These are phyloP conservation scores for Incumbomyces lentus DNA, from an alignment of 2,329 filamentous ascomycete genomes.

Conservation along the genomic window DNA sequence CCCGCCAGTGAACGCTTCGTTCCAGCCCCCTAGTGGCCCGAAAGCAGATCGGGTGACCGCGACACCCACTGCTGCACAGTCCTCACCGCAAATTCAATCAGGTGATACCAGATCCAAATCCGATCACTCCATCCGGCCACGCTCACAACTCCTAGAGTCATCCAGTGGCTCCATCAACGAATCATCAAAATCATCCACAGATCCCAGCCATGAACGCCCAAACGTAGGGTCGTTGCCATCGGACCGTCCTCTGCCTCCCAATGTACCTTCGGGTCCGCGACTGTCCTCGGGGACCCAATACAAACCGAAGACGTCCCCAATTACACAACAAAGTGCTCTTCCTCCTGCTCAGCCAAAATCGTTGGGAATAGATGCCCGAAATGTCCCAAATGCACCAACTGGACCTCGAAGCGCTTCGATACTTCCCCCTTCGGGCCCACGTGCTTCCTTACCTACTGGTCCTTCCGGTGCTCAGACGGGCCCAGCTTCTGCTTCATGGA, in stretches of 20 bases:
- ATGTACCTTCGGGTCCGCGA: conserved; percentile 19
- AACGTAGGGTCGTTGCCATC: conserved; percentile 7
- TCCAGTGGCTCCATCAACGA: conserved; percentile 10
- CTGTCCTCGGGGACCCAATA: conserved; percentile 10
- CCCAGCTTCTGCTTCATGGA: conserved; percentile 3
- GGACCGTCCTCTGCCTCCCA: conserved; percentile 16
- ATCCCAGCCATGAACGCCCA: conserved; percentile 10
- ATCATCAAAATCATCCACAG: conserved; percentile 9
- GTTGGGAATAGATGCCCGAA: conserved; percentile 7
- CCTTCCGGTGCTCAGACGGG: conserved; percentile 6
- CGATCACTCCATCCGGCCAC: conserved; percentile 13
- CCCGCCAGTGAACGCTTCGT: conserved; percentile 11
- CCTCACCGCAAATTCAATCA: conserved; percentile 7
- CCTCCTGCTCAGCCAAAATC: conserved; percentile 12
- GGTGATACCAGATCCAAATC: conserved; percentile 11
- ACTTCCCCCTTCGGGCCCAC: conserved; percentile 1
- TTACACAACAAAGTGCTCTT: conserved; percentile 9
- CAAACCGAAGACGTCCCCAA: conserved; percentile 15
- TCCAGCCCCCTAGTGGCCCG: conserved; percentile 34
- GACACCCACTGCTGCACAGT: not conserved
- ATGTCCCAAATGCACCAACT: conserved; percentile 12
- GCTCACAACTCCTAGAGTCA: conserved; percentile 3
- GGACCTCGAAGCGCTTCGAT: conserved; percentile 12
- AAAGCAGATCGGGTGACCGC: conserved; percentile 30
- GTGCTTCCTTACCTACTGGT: conserved; percentile 3